A percentile compares a stretch with the other conserved stretches of the same genome.
Conservation (phyloP, 805 yeast species). For the Metschnikowia noctiluminum region DNA sequence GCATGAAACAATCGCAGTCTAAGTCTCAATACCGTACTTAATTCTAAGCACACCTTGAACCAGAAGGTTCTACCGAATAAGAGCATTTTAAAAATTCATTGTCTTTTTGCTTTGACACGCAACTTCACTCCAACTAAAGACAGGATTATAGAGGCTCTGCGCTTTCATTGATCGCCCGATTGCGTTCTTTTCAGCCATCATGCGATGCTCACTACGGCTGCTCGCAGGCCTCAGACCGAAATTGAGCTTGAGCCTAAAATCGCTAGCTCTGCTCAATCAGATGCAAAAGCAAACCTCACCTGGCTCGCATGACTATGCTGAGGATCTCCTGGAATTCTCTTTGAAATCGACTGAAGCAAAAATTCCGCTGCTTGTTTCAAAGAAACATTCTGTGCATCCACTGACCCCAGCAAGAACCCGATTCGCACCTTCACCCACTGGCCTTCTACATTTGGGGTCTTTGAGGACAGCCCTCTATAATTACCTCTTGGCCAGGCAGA, state of each 20-base stretch:
- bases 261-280: background rate
- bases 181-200: background rate
- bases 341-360: background rate
- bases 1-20: slow-evolving; percentile 4
- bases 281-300: background rate
- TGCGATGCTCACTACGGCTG: slow-evolving; percentile 13
- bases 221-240: slow-evolving; percentile 11
- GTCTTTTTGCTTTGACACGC: too few relatives aligned
- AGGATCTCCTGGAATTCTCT: background rate
- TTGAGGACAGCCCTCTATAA: slow-evolving; percentile 90
- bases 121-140: too few relatives aligned
- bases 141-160: too few relatives aligned
- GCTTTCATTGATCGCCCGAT: too few relatives aligned
- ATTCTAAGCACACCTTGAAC: too few relatives aligned
- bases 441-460: slow-evolving; percentile 90
- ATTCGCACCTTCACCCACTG: slow-evolving; percentile 98
- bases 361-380: slow-evolving; percentile 3
- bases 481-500: slow-evolving; percentile 72
- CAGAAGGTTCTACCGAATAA: too few relatives aligned
- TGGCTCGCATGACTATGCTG: background rate
- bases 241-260: slow-evolving; percentile 2
- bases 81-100: too few relatives aligned
- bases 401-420: slow-evolving; percentile 70
- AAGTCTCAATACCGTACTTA: too few relatives aligned
- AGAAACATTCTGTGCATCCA: slow-evolving; percentile 33